Evolutionary conservation across 1,284 basidiomycete species (phyloP).

Genomic region (Inonotus obliquus): DNA sequence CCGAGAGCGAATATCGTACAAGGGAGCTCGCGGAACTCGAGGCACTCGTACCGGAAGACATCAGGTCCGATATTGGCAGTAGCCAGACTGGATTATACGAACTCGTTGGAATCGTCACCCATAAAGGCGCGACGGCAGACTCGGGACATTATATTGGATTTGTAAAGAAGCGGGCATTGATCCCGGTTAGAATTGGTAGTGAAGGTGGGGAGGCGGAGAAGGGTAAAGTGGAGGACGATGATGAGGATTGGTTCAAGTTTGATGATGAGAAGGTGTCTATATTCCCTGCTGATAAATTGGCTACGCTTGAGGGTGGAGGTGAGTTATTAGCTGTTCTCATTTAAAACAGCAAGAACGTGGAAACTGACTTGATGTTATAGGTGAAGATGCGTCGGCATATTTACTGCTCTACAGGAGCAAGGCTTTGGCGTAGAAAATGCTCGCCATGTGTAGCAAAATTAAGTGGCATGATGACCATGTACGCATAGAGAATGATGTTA

Average conservation of each 20-base stretch:
- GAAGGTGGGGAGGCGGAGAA: constrained; percentile 15
- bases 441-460: background rate
- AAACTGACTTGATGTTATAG: constrained; percentile 26
- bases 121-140: constrained; percentile 94
- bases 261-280: constrained; percentile 88
- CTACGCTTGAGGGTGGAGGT: constrained; percentile 83
- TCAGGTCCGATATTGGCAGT: constrained; percentile 67
- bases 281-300: constrained; percentile 79
- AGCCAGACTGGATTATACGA: constrained; percentile 81
- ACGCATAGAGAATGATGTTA: background rate
- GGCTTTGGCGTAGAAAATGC: constrained; percentile 29
- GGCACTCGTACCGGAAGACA: constrained; percentile 54
- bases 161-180: constrained; percentile 72
- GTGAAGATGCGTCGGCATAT: constrained; percentile 80
- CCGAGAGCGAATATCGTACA: constrained; percentile 54
- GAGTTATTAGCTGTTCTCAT: constrained; percentile 28
- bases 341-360: constrained; percentile 13
- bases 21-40: constrained; percentile 64
- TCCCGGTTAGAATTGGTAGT: constrained; percentile 29
- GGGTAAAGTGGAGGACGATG: constrained; percentile 40
- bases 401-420: constrained; percentile 77
- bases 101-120: constrained; percentile 88
- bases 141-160: constrained; percentile 93
- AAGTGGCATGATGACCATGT: background rate
- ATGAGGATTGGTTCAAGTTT: constrained; percentile 86